A percentile compares a stretch with the other conserved stretches of the same genome.
phyloP scores from a whole-genome alignment of 2,329 filamentous ascomycete genomes.

The Aspergillus japonicus region DNA sequence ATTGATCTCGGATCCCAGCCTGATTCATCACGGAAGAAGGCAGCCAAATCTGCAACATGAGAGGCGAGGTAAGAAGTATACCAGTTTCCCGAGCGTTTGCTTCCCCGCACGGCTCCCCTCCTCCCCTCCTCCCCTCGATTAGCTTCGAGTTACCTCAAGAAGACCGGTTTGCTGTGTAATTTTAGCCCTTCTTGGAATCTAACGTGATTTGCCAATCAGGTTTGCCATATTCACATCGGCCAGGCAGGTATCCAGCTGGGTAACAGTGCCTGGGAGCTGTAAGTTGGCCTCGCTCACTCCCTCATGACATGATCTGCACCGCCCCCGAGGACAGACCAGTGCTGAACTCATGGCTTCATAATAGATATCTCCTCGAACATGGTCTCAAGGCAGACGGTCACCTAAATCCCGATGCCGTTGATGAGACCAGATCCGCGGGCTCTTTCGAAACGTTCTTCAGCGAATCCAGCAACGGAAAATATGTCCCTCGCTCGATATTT shows the following conservation, averaged over 20 bases:
- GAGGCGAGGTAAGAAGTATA: constrained; percentile 36
- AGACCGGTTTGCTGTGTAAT: neutral
- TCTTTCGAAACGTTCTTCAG: constrained; percentile 67
- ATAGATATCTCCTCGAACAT: constrained; percentile 65
- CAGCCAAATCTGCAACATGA: constrained; percentile 28
- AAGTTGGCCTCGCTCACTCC: constrained; percentile 42
- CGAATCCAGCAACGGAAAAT: constrained; percentile 64
- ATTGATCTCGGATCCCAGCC: neutral
- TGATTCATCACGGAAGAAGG: neutral
- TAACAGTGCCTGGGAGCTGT: constrained; percentile 70
- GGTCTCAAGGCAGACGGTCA: constrained; percentile 61
- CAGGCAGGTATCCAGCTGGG: constrained; percentile 67
- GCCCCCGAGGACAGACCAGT: neutral
- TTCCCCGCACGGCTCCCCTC: constrained; percentile 21
- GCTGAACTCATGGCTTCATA: constrained; percentile 8
- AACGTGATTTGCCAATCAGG: constrained; percentile 40
- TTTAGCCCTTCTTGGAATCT: neutral
- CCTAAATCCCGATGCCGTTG: constrained; percentile 55
- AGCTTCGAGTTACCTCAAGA: neutral
- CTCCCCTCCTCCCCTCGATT: constrained; percentile 18
- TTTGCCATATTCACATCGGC: constrained; percentile 67
- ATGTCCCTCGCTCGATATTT: constrained; percentile 67
- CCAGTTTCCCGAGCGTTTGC: constrained; percentile 19
- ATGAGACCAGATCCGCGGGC: constrained; percentile 54
- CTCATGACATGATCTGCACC: constrained; percentile 1